Evolutionary conservation across 768 basidiomycete species (phyloP).

Genomic region (Melanogaster broomeanus): DNA sequence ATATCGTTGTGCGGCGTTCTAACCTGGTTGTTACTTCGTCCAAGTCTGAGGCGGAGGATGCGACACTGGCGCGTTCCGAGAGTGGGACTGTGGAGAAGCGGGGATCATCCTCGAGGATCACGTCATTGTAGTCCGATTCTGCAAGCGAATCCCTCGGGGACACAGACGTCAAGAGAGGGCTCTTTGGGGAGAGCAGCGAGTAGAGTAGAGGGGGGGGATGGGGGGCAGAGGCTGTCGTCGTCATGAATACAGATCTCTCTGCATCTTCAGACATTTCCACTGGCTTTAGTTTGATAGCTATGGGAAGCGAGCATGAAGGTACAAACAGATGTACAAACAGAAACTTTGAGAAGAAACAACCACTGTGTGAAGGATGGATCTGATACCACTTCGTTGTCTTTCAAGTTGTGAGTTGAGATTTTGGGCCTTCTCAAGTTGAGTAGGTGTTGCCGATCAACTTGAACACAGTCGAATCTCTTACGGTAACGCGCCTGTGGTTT

Average conservation of each 20-base stretch:
- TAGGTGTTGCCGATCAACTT: too few species aligned
- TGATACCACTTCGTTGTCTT: too few species aligned
- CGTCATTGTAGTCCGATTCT: constrained; percentile 66
- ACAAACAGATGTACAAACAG: too few species aligned
- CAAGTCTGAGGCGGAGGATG: constrained; percentile 29
- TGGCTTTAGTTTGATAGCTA: too few species aligned
- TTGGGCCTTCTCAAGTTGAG: too few species aligned
- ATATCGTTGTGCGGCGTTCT: constrained; percentile 33
- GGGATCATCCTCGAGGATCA: constrained; percentile 45
- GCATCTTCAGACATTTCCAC: constrained; percentile 19
- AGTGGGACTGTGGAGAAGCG: constrained; percentile 56
- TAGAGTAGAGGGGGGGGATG: constrained; percentile 37
- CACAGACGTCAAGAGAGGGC: constrained; percentile 28
- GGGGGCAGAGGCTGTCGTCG: constrained; percentile 6
- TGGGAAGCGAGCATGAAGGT: constrained; percentile 10
- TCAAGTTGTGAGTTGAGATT: too few species aligned
- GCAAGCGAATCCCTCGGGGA: constrained; percentile 46
- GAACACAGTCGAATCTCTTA: too few species aligned
- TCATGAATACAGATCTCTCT: constrained; percentile 11
- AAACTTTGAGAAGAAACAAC: background rate
- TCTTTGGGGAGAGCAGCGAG: constrained; percentile 52
- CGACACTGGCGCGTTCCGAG: constrained; percentile 35
- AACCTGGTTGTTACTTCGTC: constrained; percentile 18
- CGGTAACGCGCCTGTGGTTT: too few species aligned
- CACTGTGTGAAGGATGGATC: background rate